phyloP scores from a whole-genome alignment of 1,284 basidiomycete genomes.

The Schizophyllum amplum region DNA sequence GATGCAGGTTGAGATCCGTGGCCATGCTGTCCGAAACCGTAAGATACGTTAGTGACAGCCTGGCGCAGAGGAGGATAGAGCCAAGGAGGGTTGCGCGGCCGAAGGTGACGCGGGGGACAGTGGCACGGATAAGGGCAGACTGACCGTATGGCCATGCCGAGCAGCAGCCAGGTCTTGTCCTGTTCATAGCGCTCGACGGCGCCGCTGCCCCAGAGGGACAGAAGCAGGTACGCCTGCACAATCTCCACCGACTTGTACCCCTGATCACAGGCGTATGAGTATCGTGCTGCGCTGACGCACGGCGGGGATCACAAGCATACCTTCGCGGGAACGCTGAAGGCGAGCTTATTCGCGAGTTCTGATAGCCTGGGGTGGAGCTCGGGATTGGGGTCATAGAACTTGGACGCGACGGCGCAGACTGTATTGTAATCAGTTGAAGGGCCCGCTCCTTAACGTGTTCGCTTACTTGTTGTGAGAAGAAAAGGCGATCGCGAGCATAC shows the following conservation, averaged over 20 bases:
- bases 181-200: constrained; percentile 93
- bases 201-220: constrained; percentile 82
- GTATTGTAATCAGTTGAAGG: constrained; percentile 7
- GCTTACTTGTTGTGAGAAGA: constrained; percentile 83
- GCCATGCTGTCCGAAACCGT: constrained; percentile 63
- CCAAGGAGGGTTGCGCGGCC: not conserved
- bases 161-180: constrained; percentile 89
- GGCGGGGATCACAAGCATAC: not conserved
- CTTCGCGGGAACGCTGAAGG: constrained; percentile 74
- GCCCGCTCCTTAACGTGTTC: constrained; percentile 7
- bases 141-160: constrained; percentile 80
- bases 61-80: too few relatives aligned
- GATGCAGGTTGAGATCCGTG: constrained; percentile 91
- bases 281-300: not conserved
- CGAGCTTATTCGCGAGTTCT: constrained; percentile 84
- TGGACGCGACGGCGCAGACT: constrained; percentile 92
- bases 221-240: constrained; percentile 82
- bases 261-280: constrained; percentile 16
- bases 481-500: constrained; percentile 91
- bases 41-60: constrained; percentile 5
- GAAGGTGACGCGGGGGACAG: too few relatives aligned
- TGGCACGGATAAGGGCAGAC: too few relatives aligned
- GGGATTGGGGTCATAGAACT: constrained; percentile 79
- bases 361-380: constrained; percentile 80
- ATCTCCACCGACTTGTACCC: constrained; percentile 96